These are phyloP conservation scores for Cladosporium sp. DNA, from an alignment of 2,329 filamentous ascomycete species.

Conservation along the genomic window DNA sequence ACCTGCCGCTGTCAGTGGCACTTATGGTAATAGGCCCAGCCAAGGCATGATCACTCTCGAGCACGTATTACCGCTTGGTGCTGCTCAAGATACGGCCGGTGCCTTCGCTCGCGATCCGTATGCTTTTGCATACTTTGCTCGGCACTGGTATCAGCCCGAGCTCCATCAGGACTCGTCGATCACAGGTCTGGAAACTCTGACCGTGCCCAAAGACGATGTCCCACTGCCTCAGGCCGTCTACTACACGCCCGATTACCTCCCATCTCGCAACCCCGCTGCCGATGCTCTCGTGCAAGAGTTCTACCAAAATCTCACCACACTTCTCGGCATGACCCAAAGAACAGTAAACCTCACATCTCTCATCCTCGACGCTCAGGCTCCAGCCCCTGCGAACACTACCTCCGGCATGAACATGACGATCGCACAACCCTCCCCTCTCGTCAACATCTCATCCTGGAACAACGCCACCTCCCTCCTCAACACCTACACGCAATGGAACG, in stretches of 20 bases:
- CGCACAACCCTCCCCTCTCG: slow-evolving; percentile 27
- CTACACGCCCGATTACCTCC: slow-evolving; percentile 40
- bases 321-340: slow-evolving; percentile 37
- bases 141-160: slow-evolving; percentile 36
- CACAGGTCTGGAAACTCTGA: slow-evolving; percentile 36
- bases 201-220: slow-evolving; percentile 30
- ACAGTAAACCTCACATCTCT: slow-evolving; percentile 15
- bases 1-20: slow-evolving; percentile 13
- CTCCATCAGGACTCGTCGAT: slow-evolving; percentile 33
- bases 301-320: slow-evolving; percentile 31
- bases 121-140: slow-evolving; percentile 34
- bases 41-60: slow-evolving; percentile 19
- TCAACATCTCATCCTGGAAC: slow-evolving; percentile 30
- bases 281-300: slow-evolving; percentile 37
- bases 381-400: background rate
- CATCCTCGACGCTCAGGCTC: background rate
- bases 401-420: slow-evolving; percentile 32
- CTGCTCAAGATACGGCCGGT: slow-evolving; percentile 18
- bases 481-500: slow-evolving; percentile 31
- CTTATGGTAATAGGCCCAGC: slow-evolving; percentile 19
- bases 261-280: slow-evolving; percentile 38
- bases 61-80: slow-evolving; percentile 17
- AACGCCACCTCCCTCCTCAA: slow-evolving; percentile 31
- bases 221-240: slow-evolving; percentile 37
- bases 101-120: slow-evolving; percentile 17